Evolutionary conservation across 1,284 basidiomycete genomes (phyloP).

Genomic region (Tilletia indica): DNA sequence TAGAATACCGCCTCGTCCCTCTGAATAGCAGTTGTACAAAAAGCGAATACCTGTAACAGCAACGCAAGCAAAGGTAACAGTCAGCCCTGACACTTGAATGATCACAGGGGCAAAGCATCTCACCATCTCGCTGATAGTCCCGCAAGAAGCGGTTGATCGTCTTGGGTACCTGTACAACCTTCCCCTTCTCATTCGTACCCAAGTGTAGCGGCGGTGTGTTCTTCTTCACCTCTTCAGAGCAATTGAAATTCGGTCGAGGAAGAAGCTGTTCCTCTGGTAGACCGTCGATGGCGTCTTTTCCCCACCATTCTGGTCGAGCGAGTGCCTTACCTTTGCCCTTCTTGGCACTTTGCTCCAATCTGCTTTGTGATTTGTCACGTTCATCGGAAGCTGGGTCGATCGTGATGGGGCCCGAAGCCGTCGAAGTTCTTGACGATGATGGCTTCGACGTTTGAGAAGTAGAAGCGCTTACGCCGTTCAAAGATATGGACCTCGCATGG

Average conservation of each 20-base stretch:
- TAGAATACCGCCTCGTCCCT: constrained; percentile 69
- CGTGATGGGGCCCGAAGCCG: no score
- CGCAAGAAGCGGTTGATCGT: constrained; percentile 76
- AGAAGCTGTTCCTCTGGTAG: not conserved
- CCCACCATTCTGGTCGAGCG: not conserved
- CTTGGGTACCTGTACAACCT: constrained; percentile 63
- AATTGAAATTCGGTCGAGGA: not conserved
- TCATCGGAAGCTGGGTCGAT: no score
- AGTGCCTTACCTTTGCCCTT: not conserved
- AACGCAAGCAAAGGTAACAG: no score
- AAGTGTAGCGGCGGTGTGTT: not conserved
- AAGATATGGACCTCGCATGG: no score
- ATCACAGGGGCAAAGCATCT: not conserved
- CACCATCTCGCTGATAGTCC: constrained; percentile 74
- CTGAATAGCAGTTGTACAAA: constrained; percentile 68
- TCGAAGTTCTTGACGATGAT: no score
- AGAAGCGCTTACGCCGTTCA: no score
- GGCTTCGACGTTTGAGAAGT: no score
- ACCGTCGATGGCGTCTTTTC: not conserved
- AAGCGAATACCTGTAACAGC: constrained; percentile 64
- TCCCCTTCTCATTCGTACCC: not conserved
- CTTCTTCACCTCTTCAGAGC: not conserved
- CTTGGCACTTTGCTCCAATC: not conserved
- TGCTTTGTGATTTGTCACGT: no score
- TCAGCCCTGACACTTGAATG: no score